Evolutionary conservation across 176 grass and related monocot genomes (phyloP), one percentile per base, ranked within the genome.

Genomic region (Canna indica): DNA sequence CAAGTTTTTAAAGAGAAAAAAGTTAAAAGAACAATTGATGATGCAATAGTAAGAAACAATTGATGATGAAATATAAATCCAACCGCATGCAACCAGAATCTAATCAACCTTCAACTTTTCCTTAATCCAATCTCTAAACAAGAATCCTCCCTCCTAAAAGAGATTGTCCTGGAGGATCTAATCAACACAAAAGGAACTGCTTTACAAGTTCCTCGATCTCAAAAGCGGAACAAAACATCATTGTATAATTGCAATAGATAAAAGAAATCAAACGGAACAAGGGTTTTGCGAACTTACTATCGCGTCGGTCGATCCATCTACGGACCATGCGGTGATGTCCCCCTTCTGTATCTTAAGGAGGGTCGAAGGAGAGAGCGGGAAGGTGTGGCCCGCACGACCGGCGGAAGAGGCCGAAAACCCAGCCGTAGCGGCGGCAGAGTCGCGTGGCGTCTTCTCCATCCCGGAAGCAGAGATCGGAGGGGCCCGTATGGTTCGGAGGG

Each of bases 301-400:
- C 63, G 88, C 88, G 56, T 97, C 88, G 58, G 86, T 87, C 81
- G 83, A 75, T 77, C 86, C 84, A 76, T 92, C 85, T 56, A 97
- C 79, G 50, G 77, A 81, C 93, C 93, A 97, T 59, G 47, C 25
- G 31, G 88, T 92, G 77, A 97, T 85, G 48, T 97, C 93, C 58
- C 88, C 88, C 79, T 85, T 91, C 36, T 75, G 86, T 73, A 97
- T 77, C 88, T 90, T 97, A 30, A 97, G 79, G 34, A 48, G 36
- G 52, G 60, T 81, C 50, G 74, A 81, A 22, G 77, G 63, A 59
- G 88, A 97, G 25, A 97, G 68, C 68, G 71, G 79, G 72, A 92
- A 91, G 47, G 33, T 27, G 31, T 74, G 77, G 53, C 66, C 77
- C 64, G 38, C 59, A 22, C 44, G 73, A 18, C 68, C 80, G 44